Base-by-base conservation (phyloP, 768 basidiomycete species). In the Collybia mongolica region DNA sequence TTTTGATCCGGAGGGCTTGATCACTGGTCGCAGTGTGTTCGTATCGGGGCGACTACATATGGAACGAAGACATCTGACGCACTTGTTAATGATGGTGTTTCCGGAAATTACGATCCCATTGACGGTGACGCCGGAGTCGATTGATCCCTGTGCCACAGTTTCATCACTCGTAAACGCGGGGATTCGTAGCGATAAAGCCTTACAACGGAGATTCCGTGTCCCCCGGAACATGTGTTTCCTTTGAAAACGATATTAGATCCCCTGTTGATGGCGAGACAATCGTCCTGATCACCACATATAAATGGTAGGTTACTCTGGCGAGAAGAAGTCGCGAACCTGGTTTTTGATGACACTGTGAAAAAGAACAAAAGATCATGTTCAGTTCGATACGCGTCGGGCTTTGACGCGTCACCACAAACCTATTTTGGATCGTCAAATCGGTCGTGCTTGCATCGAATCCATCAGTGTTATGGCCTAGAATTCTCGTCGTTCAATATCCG, bases 131-230 rank as follows among this genome's bases (percentile, higher is more conserved):
- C 71, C 58, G 5, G 79, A 79, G 35, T 60, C 45, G 52, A 84
- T 78, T 7, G 84, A 84, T 18, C 82, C 85, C 81, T 83, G 46
- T 61, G 14, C 32, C 7, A 32, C 9, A 32, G 32, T 32, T 32
- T 6, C 14, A 14, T 3, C 7, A 4, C 3, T 7, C 24, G 11
- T 32, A 12, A 5, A 32, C 12, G 14, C 11, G 23, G 2, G n/a
- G 19, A 23, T n/a, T 20, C 60, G 60, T 11, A 53, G 45, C 59
- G 75, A 41, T 49, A 57, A 22, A 32, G 46, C 18, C 79, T 71
- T 44, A 86, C 86, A 22, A 87, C 72, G 3, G 82, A 84, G 53
- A 85, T 79, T 23, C 86, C 85, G 43, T 89, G 86, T 2, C 86
- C 84, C 22, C 73, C 72, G 2, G 67, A 64, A 65, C 86, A 87